These are phyloP conservation scores for Tolypocladium ophioglossoides DNA, from an alignment of 2,329 filamentous ascomycete genomes.

Conservation along the genomic window DNA sequence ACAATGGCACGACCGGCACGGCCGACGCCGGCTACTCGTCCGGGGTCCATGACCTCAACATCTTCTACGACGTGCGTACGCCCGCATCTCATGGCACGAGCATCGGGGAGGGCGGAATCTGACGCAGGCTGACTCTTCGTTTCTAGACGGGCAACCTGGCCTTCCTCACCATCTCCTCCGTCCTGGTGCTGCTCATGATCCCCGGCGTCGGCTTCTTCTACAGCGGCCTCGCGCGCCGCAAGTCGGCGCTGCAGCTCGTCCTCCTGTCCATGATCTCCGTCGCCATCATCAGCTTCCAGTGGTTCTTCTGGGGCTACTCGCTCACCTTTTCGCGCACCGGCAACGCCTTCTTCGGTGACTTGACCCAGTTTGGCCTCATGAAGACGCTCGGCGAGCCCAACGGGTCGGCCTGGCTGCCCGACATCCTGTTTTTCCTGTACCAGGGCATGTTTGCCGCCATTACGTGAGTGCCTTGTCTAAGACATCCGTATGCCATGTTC, in stretches of 20 bases:
- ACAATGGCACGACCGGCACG: slow-evolving; percentile 38
- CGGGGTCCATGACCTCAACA: slow-evolving; percentile 59
- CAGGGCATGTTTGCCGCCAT: slow-evolving; percentile 86
- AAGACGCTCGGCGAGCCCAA: slow-evolving; percentile 68
- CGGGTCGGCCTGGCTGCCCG: slow-evolving; percentile 61
- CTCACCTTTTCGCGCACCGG: slow-evolving; percentile 74
- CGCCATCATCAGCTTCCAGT: slow-evolving; percentile 75
- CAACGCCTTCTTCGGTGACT: slow-evolving; percentile 66
- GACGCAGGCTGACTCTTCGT: not conserved
- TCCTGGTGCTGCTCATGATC: slow-evolving; percentile 84
- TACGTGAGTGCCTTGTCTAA: slow-evolving; percentile 48
- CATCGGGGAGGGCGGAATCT: not conserved
- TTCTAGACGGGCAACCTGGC: slow-evolving; percentile 66
- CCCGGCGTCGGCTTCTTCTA: slow-evolving; percentile 94
- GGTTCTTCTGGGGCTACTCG: slow-evolving; percentile 95
- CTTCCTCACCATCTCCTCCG: slow-evolving; percentile 68
- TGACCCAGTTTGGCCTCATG: slow-evolving; percentile 72
- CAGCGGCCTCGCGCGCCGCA: slow-evolving; percentile 77
- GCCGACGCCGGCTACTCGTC: slow-evolving; percentile 42
- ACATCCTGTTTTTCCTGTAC: slow-evolving; percentile 76
- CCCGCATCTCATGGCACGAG: not conserved
- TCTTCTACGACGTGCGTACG: slow-evolving; percentile 64
- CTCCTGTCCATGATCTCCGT: slow-evolving; percentile 77
- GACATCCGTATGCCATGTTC: too few relatives aligned
- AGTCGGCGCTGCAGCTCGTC: slow-evolving; percentile 78